A percentile compares a stretch with the other conserved stretches of the same genome.
Evolutionary conservation across 2,329 filamentous ascomycete genomes (phyloP).

Genomic region (Colletotrichum horii): DNA sequence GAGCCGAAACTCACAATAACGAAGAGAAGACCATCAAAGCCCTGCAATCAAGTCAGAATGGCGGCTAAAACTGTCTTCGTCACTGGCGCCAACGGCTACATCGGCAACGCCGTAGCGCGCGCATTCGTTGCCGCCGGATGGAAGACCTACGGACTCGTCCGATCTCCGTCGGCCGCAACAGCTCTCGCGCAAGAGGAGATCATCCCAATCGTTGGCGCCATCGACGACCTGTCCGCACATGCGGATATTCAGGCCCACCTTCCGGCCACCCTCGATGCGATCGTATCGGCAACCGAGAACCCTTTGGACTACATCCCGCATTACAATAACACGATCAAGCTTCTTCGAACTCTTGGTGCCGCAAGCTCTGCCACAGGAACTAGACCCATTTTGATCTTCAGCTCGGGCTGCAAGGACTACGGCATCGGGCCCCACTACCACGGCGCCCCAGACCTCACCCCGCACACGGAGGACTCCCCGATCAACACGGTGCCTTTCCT

Average conservation of each 20-base stretch:
- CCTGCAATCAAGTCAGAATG: background rate
- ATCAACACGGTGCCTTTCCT: constrained; percentile 33
- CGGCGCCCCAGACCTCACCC: constrained; percentile 36
- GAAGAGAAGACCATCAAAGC: background rate
- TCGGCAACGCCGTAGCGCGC: constrained; percentile 48
- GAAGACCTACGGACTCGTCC: constrained; percentile 48
- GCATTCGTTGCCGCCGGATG: constrained; percentile 52
- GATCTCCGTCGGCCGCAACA: constrained; percentile 33
- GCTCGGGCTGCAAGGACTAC: constrained; percentile 57
- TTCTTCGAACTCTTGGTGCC: constrained; percentile 38
- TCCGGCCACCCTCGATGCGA: constrained; percentile 41
- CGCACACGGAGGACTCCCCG: constrained; percentile 48
- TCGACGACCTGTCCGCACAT: constrained; percentile 36
- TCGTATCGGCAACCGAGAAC: constrained; percentile 48
- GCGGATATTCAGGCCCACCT: constrained; percentile 28
- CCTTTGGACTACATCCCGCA: constrained; percentile 43
- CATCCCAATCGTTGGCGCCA: constrained; percentile 44
- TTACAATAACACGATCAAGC: constrained; percentile 37
- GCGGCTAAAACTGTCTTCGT: constrained; percentile 41
- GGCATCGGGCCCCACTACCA: constrained; percentile 39
- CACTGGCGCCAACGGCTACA: constrained; percentile 54
- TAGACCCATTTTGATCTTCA: constrained; percentile 48
- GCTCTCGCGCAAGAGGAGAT: constrained; percentile 39
- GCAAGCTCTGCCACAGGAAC: constrained; percentile 36
- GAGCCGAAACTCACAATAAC: background rate